Evolutionary conservation across 441 rosid genomes (phyloP).

Genomic region (Dalechampia spathulata): DNA sequence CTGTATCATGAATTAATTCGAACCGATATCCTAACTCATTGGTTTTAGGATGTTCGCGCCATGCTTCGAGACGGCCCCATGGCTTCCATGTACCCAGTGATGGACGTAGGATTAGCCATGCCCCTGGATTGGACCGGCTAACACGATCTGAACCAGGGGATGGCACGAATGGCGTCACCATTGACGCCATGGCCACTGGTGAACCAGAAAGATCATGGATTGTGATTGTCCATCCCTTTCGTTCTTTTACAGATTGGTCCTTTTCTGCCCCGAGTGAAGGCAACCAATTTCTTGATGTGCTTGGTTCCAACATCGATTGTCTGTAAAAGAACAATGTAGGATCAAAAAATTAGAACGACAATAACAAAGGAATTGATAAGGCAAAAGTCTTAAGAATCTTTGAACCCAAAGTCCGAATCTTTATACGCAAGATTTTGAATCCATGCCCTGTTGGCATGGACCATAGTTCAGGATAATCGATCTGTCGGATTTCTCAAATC

Average conservation of each 20-base stretch:
- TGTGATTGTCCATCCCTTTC: conserved; percentile 88
- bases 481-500: too few relatives aligned
- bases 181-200: conserved; percentile 89
- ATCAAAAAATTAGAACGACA: not conserved
- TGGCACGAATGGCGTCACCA: conserved; percentile 96
- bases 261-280: conserved; percentile 41
- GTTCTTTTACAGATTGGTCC: conserved; percentile 48
- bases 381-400: too few relatives aligned
- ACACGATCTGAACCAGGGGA: conserved; percentile 79
- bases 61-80: conserved; percentile 88
- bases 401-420: too few relatives aligned
- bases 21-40: conserved; percentile 62
- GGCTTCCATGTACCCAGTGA: conserved; percentile 79
- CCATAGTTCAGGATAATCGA: not conserved
- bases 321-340: conserved; percentile 27
- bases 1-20: conserved; percentile 52
- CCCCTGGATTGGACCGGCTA: conserved; percentile 73
- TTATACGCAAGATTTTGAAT: not conserved
- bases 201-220: conserved; percentile 93
- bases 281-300: conserved; percentile 52
- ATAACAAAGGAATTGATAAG: not conserved
- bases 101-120: conserved; percentile 84
- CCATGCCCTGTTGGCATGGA: not conserved
- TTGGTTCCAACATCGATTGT: conserved; percentile 44
- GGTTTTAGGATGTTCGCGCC: conserved; percentile 61